Percentiles rank a stretch among this genome's conserved stretches.
Conservation (phyloP, 2,329 filamentous ascomycete genomes). For the Diaporthe helianthi region DNA sequence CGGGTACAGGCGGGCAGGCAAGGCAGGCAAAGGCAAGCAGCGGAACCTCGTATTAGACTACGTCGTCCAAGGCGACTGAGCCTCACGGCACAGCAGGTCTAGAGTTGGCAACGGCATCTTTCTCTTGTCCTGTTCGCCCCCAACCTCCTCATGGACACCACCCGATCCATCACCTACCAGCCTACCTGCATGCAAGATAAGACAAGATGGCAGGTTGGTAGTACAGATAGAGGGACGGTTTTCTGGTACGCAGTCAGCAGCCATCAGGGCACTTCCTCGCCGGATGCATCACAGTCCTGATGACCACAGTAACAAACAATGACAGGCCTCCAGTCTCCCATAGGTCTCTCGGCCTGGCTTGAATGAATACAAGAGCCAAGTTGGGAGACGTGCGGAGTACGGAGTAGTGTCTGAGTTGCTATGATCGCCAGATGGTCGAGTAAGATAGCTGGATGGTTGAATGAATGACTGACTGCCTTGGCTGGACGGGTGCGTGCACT, state of each 20-base stretch:
- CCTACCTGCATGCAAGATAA: neutral
- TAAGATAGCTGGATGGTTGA: neutral
- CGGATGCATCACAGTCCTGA: neutral
- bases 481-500: neutral
- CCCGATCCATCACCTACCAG: neutral
- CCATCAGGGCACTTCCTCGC: neutral
- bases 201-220: neutral
- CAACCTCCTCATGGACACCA: neutral
- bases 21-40: neutral
- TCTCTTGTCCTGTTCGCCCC: constrained; percentile 1
- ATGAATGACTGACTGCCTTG: too few relatives aligned
- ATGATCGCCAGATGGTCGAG: neutral
- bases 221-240: neutral
- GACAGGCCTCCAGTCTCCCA: neutral
- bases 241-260: neutral
- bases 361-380: neutral
- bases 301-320: neutral
- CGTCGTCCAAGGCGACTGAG: constrained; percentile 25
- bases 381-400: neutral
- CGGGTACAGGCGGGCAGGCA: neutral
- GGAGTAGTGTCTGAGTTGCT: neutral
- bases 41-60: constrained; percentile 30
- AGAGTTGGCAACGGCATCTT: constrained; percentile 12
- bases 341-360: neutral
- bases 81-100: constrained; percentile 19